Evolutionary conservation across 2,329 filamentous ascomycete genomes (phyloP), one percentile per base, ranked within the genome.

Genomic region (Claviceps sp.): DNA sequence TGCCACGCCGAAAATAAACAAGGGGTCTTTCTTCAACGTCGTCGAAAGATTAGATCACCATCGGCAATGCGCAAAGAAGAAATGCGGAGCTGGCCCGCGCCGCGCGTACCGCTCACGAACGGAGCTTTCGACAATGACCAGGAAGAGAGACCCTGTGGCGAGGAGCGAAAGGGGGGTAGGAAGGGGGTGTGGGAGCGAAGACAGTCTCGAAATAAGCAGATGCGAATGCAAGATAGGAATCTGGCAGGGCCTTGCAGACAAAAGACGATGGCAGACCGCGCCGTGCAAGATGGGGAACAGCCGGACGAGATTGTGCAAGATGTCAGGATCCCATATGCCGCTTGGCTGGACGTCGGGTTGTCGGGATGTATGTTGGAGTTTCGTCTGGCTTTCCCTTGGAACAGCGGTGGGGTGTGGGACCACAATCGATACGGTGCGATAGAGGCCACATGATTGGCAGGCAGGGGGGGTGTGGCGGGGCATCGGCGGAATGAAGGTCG

Each of bases 401-500:
- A 26, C 20, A 9, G 29, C 23, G 47, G 39, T 9, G 8, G 17
- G 11, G 14, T 40, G 38, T 42, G 54, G 29, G 56, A 57, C 51
- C 52, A 50, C 50, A 54, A 51, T 57, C 49, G 55, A 55, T 55
- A 54, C 53, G 29, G 56, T 56, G 50, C 34, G 50, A 51, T 53
- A 54, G 55, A 56, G 57, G 58, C 56, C 60, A 64, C 61, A 62
- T 64, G 61, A 67, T 67, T 67, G 64, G 65, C 55, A 56, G 55
- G 29, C 54, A 40, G 43, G 53, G 45, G 55, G 42, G 53, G 45
- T 54, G 1, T 16, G 14, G 13, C 16, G 42, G 42, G 42, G 22
- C 42, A 7, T 13, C 42, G 20, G 20, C 42, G 20, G 17, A 44
- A 7, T 7, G 42, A 44, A 16, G 43, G 29, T 34, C 29, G 43